Evolutionary conservation across 345 rosid species (phyloP).

Genomic region (Syzygium oleosum): DNA sequence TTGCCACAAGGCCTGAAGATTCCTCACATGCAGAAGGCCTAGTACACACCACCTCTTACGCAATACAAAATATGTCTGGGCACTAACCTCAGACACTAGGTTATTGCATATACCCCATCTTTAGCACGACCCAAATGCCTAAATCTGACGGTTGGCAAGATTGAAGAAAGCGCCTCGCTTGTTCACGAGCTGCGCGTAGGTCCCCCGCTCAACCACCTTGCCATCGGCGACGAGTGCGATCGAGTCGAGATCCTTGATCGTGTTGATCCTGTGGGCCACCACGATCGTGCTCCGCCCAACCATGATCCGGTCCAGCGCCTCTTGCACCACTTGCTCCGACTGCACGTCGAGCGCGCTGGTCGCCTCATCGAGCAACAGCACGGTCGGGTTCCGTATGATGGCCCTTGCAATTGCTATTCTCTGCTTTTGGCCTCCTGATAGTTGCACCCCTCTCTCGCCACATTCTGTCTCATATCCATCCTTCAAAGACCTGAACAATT

Average conservation of each 20-base stretch:
- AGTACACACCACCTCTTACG: not conserved
- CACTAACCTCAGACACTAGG: not conserved
- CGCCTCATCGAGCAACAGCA: conserved; percentile 72
- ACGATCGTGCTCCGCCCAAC: conserved; percentile 53
- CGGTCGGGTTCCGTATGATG: conserved; percentile 48
- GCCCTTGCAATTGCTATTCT: conserved; percentile 79
- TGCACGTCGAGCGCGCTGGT: conserved; percentile 75
- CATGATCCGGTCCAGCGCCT: conserved; percentile 70
- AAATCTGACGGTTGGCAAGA: conserved; percentile 40
- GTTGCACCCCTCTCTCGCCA: conserved; percentile 77
- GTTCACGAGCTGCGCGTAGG: conserved; percentile 42
- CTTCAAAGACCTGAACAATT: conserved; percentile 35
- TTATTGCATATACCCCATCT: not conserved
- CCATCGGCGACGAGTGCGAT: conserved; percentile 64
- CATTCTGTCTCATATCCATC: conserved; percentile 72
- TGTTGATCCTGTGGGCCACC: conserved; percentile 75
- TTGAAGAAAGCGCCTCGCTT: conserved; percentile 52
- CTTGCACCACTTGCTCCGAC: conserved; percentile 69
- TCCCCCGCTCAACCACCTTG: conserved; percentile 54
- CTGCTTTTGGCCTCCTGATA: conserved; percentile 84
- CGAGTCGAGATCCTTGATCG: conserved; percentile 48
- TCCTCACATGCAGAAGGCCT: not conserved
- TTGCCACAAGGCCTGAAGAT: not conserved
- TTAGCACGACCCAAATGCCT: not conserved
- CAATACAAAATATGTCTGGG: not conserved